phyloP scores from a whole-genome alignment of 192 early-diverging fungal genomes.

The Mortierella antarctica region DNA sequence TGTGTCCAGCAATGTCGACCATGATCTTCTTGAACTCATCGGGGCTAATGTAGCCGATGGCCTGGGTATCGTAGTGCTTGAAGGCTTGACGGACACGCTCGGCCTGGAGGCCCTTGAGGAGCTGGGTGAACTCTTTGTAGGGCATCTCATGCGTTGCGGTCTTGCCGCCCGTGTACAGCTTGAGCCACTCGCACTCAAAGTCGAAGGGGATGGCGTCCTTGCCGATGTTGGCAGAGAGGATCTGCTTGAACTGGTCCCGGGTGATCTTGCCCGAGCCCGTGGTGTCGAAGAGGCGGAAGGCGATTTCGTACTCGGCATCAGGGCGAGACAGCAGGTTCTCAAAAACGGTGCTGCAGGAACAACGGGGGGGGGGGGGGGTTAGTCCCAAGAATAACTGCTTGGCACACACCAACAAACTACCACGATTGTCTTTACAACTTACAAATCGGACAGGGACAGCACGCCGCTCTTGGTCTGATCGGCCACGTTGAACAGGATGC shows the following conservation, averaged over 20 bases:
- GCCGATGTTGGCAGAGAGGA: slow-evolving; percentile 63
- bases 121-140: slow-evolving; percentile 77
- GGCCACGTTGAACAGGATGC: slow-evolving; percentile 68
- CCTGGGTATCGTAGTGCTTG: slow-evolving; percentile 74
- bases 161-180: slow-evolving; percentile 71
- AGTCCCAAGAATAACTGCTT: slow-evolving; percentile 1
- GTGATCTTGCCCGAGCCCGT: slow-evolving; percentile 70
- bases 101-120: slow-evolving; percentile 75
- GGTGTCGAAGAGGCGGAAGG: slow-evolving; percentile 74
- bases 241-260: slow-evolving; percentile 74
- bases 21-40: slow-evolving; percentile 72
- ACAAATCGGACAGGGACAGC: slow-evolving; percentile 69
- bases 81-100: slow-evolving; percentile 79
- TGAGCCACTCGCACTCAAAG: slow-evolving; percentile 80
- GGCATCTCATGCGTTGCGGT: slow-evolving; percentile 66
- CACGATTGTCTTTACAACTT: slow-evolving; percentile 9
- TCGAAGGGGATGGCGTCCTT: slow-evolving; percentile 72
- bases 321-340: slow-evolving; percentile 69
- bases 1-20: slow-evolving; percentile 71
- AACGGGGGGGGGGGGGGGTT: background rate
- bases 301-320: slow-evolving; percentile 80
- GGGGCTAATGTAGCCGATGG: slow-evolving; percentile 68
- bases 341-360: slow-evolving; percentile 59
- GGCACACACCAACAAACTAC: background rate
- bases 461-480: slow-evolving; percentile 61